Percentiles rank a stretch among this genome's conserved stretches.
phyloP scores from a whole-genome alignment of 1,284 basidiomycete species.

The Volvariella volvacea region DNA sequence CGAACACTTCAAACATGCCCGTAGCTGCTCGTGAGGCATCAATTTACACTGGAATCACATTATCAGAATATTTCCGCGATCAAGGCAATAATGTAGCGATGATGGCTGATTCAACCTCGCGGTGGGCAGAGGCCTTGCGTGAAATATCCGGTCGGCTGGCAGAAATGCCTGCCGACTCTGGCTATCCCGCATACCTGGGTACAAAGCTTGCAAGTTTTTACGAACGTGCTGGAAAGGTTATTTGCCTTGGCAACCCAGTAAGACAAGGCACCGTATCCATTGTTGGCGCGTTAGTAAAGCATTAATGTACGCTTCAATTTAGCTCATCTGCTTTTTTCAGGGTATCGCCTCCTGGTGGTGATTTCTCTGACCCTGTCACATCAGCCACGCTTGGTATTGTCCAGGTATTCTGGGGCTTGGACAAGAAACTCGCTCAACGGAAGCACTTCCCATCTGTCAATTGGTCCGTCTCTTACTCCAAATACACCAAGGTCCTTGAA shows the following conservation, averaged over 20 bases:
- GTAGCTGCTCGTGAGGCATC: conserved; percentile 99
- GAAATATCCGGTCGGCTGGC: conserved; percentile 99
- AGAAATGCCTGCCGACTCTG: conserved; percentile 99
- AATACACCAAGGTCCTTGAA: conserved; percentile 95
- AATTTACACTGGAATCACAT: conserved; percentile 99
- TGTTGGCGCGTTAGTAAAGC: conserved; percentile 82
- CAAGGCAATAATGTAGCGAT: conserved; percentile 97
- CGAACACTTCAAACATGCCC: conserved; percentile 99
- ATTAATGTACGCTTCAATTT: background rate
- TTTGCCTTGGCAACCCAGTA: conserved; percentile 85
- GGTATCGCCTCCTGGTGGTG: conserved; percentile 97
- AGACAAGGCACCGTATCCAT: conserved; percentile 95
- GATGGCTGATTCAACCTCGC: conserved; percentile 99
- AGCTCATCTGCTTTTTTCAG: conserved; percentile 31
- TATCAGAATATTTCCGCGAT: conserved; percentile 99
- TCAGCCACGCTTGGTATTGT: conserved; percentile 97
- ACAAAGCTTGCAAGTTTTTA: conserved; percentile 98
- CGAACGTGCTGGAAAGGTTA: conserved; percentile 97
- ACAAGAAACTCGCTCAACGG: conserved; percentile 95
- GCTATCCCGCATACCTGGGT: conserved; percentile 95
- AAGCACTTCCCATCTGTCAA: conserved; percentile 99
- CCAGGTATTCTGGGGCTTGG: conserved; percentile 96
- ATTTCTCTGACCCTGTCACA: conserved; percentile 99
- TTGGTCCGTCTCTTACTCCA: conserved; percentile 98
- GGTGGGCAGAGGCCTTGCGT: conserved; percentile 98